A percentile compares a stretch with the other conserved stretches of the same genome.
Conservation (phyloP, 2,329 filamentous ascomycete species). For the Magnaporthiopsis poae region DNA sequence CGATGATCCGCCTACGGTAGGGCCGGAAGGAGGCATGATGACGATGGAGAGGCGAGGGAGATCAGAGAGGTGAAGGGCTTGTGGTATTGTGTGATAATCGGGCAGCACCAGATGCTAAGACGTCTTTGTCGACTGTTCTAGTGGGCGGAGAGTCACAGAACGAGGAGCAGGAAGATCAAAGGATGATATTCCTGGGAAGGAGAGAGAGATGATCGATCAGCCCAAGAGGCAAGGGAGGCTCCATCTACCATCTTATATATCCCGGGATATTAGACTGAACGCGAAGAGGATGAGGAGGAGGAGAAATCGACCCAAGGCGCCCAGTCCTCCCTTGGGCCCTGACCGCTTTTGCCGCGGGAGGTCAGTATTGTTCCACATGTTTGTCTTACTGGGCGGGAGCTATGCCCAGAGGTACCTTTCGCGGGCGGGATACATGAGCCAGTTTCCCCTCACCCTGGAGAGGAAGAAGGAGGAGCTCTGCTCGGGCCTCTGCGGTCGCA, state of each 20-base stretch:
- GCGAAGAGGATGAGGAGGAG: neutral
- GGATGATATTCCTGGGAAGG: neutral
- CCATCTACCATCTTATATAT: neutral
- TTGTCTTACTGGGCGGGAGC: neutral
- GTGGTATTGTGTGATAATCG: neutral
- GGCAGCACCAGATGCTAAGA: neutral
- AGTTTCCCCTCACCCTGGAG: neutral
- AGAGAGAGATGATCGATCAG: neutral
- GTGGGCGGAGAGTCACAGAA: neutral
- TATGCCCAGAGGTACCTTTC: neutral
- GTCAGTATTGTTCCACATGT: neutral
- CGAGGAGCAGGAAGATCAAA: neutral
- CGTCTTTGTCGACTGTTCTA: neutral
- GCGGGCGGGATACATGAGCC: neutral
- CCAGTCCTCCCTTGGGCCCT: neutral
- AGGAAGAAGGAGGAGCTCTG: neutral
- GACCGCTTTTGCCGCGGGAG: neutral
- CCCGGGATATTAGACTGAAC: neutral
- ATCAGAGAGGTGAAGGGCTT: neutral
- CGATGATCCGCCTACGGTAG: conserved; percentile 11
- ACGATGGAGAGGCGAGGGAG: neutral
- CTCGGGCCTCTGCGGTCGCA: neutral
- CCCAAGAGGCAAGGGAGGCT: neutral
- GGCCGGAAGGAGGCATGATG: conserved; percentile 1
- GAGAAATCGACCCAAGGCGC: neutral